Base-by-base conservation (phyloP, 768 basidiomycete species). In the Lentinula boryana region DNA sequence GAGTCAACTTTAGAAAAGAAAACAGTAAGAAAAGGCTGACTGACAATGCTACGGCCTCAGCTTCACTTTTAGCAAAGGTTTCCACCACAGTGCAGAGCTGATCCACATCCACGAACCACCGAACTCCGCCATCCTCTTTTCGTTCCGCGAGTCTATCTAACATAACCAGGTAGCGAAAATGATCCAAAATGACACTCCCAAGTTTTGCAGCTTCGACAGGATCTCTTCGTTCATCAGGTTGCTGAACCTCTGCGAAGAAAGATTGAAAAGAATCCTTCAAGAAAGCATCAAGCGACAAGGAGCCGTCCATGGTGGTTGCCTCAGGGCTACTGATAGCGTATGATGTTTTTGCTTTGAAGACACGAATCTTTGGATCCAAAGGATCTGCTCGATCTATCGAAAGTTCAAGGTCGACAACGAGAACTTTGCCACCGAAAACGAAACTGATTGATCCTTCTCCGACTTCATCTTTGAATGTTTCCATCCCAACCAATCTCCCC, bases 351-450 rank as follows among this genome's bases (percentile, higher is more conserved):
- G 90, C 82, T 43, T 75, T 80, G 0, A 80, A 78, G 23, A 86
- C 79, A 21, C 70, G 71, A 27, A 86, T 66, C 12, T 62, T 69
- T 4, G 82, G 78, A 18, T 68, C 68, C 15, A 67, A 63, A 0
- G 74, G 68, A 49, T 79, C 69, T 10, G 69, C 68, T 23, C 70
- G 74, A 62, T 81, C 74, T 60, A 86, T 70, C 13, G 75, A 67
- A 63, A 93, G 81, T 65, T 89, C 86, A 61, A 91, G 78, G 68
- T 93, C 91, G 58, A 92, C 73, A 36, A 92, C 89, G 9, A 93
- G 74, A n/a, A 91, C 84, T 69, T 90, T 90, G 1, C 91, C 91
- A 3, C 85, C 91, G 40, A 91, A 79, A 18, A 87, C 80, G 41
- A 90, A 73, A 0, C 80, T 85, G 43, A 80, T 74, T 27, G 75